Evolutionary conservation across 2,329 filamentous ascomycete genomes (phyloP), one percentile per base, ranked within the genome.

Genomic region (Lomentospora prolificans): DNA sequence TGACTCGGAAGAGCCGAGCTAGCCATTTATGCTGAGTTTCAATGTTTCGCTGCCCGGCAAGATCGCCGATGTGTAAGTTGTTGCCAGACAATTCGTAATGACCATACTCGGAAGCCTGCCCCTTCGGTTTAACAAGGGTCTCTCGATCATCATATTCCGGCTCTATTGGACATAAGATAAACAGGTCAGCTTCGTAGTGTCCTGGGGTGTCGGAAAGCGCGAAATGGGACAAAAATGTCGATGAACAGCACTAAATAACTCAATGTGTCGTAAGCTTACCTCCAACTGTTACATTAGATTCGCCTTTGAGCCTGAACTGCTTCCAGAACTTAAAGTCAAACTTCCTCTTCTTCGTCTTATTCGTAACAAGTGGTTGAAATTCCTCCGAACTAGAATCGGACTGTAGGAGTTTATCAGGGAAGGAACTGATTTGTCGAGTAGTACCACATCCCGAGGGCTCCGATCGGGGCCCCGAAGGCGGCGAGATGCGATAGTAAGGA

Each of bases 1-100:
- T 96, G 65, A 96, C 86, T 56, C 90, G 84, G 73, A 97, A 89
- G 50, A 97, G 82, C 14, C 89, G 87, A 28, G 89, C 86, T 55
- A 97, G 80, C 91, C 92, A 96, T 62, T 87, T 95, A 64, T 90
- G 85, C 65, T 84, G 85, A 28, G 82, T 79, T 59, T 83, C 84
- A 64, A 80, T 87, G 69, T 77, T 78, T 57, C 78, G 77, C 59
- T 71, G 72, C 17, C 19, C 55, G 12, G 44, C 24, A 46, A 17
- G 36, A 24, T 30, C 14, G 14, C 48, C 10, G 8, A 10, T 8
- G 10, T 22, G 25, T 22, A 8, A 4, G 17, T 17, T 19, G 6
- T 50, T 25, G 14, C 8, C 24, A n/a, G 24, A 1, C 41, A 56
- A 2, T 46, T 24, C n/a, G 50, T 30, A 9, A n/a, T 19, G 50